These are phyloP conservation scores for Spatholobus suberectus DNA, from an alignment of 306 rosid species.

Conservation along the genomic window DNA sequence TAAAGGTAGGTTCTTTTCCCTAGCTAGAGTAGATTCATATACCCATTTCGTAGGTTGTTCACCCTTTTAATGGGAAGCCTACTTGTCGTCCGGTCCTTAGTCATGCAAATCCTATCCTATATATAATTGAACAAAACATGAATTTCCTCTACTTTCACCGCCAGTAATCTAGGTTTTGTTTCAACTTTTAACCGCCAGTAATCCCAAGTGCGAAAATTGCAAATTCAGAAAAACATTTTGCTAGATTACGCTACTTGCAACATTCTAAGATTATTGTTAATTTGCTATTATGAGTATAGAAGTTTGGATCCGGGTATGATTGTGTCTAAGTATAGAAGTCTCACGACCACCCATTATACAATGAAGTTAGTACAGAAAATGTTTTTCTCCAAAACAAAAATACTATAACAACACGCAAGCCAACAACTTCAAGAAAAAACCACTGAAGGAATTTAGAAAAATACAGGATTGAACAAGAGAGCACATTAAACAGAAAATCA, in stretches of 20 bases:
- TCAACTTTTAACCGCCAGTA: background rate
- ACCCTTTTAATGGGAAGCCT: background rate
- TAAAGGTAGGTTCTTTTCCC: background rate
- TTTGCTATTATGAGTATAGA: background rate
- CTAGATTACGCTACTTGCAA: background rate
- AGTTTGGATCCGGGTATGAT: background rate
- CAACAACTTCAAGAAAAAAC: too few species aligned
- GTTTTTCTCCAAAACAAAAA: background rate
- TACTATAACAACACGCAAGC: background rate
- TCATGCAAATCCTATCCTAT: background rate
- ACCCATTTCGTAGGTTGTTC: background rate
- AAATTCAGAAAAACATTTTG: background rate
- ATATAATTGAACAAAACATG: background rate
- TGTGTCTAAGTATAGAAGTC: background rate
- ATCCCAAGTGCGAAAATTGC: background rate
- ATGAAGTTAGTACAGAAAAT: background rate
- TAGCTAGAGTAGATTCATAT: background rate
- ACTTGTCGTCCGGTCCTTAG: background rate
- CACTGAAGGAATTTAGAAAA: background rate
- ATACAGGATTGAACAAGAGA: background rate
- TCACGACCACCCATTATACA: background rate
- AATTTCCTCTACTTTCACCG: background rate
- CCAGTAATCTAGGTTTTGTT: background rate
- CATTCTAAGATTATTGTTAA: background rate
- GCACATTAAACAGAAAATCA: background rate